Evolutionary conservation across 2,329 filamentous ascomycete genomes (phyloP).

Genomic region (Botrytis cinerea): DNA sequence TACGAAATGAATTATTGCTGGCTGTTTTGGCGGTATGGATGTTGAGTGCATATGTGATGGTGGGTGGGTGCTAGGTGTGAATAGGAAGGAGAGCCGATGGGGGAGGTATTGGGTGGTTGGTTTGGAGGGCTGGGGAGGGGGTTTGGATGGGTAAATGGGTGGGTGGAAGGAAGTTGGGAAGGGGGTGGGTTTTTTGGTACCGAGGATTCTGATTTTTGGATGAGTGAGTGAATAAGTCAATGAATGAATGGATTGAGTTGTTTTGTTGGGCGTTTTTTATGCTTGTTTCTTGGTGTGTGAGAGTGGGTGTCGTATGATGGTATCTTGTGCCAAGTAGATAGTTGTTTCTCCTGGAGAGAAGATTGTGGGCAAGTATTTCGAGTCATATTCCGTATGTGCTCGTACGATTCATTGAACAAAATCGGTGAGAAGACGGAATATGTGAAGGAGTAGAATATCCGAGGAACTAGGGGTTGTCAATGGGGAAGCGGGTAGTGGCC

Average conservation of each 20-base stretch:
- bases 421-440: not conserved
- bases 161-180: not conserved
- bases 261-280: not conserved
- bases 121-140: not conserved
- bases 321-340: not conserved
- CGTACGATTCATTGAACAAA: not conserved
- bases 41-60: not conserved
- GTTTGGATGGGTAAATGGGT: not conserved
- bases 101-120: not conserved
- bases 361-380: not conserved
- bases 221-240: not conserved
- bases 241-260: not conserved
- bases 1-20: not conserved
- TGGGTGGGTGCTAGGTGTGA: not conserved
- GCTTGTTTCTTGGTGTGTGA: not conserved
- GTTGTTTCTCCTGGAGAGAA: not conserved
- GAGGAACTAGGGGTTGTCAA: not conserved
- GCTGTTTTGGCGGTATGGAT: not conserved
- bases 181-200: not conserved
- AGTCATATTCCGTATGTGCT: not conserved
- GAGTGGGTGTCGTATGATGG: not conserved
- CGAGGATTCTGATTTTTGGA: not conserved
- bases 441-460: not conserved
- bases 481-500: not conserved
- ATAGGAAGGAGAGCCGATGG: slow-evolving; percentile 2